These are phyloP conservation scores for Capsella bursapastoris DNA, from an alignment of 345 rosid genomes.

Conservation along the genomic window DNA sequence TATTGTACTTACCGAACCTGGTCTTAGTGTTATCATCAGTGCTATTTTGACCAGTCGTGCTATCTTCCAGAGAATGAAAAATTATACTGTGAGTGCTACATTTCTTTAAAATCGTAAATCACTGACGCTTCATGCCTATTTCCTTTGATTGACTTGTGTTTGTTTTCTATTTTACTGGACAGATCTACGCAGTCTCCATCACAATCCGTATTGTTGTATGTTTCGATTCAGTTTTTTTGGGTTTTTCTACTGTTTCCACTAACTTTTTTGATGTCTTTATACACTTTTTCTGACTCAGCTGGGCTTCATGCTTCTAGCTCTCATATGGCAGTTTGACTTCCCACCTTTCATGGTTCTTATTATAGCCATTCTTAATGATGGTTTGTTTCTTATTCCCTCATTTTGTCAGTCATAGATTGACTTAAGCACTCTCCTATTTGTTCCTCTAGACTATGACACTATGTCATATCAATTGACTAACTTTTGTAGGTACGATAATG, in stretches of 20 bases:
- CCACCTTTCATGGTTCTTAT: constrained; percentile 99
- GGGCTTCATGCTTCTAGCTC: constrained; percentile 97
- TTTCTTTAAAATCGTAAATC: not conserved
- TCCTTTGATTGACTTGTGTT: not conserved
- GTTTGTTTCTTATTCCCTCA: constrained; percentile 50
- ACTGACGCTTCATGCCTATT: not conserved
- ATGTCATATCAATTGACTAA: constrained; percentile 1
- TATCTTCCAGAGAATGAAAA: constrained; percentile 98
- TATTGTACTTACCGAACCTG: constrained; percentile 95
- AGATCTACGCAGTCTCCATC: constrained; percentile 98
- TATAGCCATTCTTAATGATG: constrained; percentile 95
- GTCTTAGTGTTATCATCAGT: constrained; percentile 97
- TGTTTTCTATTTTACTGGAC: constrained; percentile 42
- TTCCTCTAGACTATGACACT: not conserved
- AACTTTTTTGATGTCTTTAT: not conserved
- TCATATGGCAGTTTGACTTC: constrained; percentile 95
- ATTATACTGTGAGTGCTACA: constrained; percentile 70
- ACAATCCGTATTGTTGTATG: constrained; percentile 99
- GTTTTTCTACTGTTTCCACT: not conserved
- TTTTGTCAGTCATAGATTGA: not conserved
- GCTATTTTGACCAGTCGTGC: constrained; percentile 98
- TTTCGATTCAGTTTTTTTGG: not conserved
- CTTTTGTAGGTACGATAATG: constrained; percentile 80
- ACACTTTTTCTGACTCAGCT: constrained; percentile 50
- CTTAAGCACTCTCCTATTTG: not conserved